Conservation (phyloP, 139 green algal genomes). For the Chlorella vulgaris region DNA sequence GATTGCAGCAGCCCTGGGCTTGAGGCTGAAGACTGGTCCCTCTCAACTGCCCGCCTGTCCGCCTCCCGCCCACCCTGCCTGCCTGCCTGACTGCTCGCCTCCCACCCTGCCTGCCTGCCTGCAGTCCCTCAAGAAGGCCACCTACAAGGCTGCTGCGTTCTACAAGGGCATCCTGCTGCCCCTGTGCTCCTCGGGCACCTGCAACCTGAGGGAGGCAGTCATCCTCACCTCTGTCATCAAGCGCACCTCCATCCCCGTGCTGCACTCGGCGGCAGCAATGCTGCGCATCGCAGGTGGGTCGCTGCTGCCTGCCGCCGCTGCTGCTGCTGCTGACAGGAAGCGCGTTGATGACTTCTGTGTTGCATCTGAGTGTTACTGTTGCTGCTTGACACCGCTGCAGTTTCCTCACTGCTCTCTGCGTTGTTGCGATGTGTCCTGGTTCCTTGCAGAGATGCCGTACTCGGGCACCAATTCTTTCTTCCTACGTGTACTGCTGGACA, state of each 20-base stretch:
- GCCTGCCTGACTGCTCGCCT: not conserved
- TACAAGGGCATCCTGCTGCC: constrained; percentile 97
- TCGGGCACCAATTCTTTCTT: constrained; percentile 97
- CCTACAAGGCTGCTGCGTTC: constrained; percentile 98
- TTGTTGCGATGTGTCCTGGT: not conserved
- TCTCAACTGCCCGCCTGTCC: not conserved
- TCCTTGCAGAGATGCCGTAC: constrained; percentile 82
- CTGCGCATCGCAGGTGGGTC: constrained; percentile 73
- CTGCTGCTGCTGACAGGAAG: too few relatives aligned
- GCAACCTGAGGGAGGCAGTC: constrained; percentile 94
- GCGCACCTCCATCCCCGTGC: constrained; percentile 86
- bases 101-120: not conserved
- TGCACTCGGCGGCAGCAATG: constrained; percentile 92
- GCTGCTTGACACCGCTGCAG: not conserved
- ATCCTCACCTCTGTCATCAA: constrained; percentile 88
- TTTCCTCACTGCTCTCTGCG: not conserved
- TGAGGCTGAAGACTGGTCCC: not conserved
- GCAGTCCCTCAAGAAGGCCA: constrained; percentile 91
- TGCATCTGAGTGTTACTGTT: too few relatives aligned
- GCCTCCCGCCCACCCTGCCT: not conserved
- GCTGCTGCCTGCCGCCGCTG: too few relatives aligned
- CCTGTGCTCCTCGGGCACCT: constrained; percentile 79
- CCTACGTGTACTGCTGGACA: constrained; percentile 96
- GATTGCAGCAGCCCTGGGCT: not conserved
- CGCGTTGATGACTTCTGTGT: too few relatives aligned